These are phyloP conservation scores for Allantophomopsis lycopodina DNA, from an alignment of 2,329 filamentous ascomycete species.

Conservation along the genomic window DNA sequence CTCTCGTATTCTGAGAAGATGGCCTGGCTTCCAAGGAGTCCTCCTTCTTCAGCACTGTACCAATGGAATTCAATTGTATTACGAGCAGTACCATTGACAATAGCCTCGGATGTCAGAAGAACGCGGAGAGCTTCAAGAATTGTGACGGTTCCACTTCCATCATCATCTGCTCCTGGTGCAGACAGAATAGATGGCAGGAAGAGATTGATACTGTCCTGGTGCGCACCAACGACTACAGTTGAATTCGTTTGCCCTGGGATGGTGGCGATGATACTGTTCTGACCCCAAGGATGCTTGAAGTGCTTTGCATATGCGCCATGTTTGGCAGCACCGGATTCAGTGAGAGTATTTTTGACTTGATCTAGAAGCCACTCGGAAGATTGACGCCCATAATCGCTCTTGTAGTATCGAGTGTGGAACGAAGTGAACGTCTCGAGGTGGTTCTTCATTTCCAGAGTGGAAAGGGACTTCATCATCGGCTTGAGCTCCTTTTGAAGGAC, in stretches of 20 bases:
- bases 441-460: conserved; percentile 61
- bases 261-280: conserved; percentile 81
- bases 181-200: conserved; percentile 73
- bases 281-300: conserved; percentile 77
- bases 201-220: conserved; percentile 92
- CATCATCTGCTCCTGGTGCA: conserved; percentile 89
- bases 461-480: conserved; percentile 53
- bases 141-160: conserved; percentile 84
- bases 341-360: conserved; percentile 60
- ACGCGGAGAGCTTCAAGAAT: conserved; percentile 84
- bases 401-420: conserved; percentile 76
- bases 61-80: conserved; percentile 96
- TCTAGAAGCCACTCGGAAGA: conserved; percentile 79
- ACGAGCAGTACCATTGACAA: conserved; percentile 55
- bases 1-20: conserved; percentile 76
- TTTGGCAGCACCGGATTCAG: conserved; percentile 53
- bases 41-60: conserved; percentile 86
- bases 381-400: conserved; percentile 63
- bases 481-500: conserved; percentile 50
- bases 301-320: conserved; percentile 54
- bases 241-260: conserved; percentile 77
- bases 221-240: conserved; percentile 79
- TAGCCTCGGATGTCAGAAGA: conserved; percentile 57
- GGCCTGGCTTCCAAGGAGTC: conserved; percentile 75
- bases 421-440: conserved; percentile 68